Evolutionary conservation across 2,329 filamentous ascomycete genomes (phyloP), one percentile per base, ranked within the genome.

Genomic region (Gremmenia infestans): DNA sequence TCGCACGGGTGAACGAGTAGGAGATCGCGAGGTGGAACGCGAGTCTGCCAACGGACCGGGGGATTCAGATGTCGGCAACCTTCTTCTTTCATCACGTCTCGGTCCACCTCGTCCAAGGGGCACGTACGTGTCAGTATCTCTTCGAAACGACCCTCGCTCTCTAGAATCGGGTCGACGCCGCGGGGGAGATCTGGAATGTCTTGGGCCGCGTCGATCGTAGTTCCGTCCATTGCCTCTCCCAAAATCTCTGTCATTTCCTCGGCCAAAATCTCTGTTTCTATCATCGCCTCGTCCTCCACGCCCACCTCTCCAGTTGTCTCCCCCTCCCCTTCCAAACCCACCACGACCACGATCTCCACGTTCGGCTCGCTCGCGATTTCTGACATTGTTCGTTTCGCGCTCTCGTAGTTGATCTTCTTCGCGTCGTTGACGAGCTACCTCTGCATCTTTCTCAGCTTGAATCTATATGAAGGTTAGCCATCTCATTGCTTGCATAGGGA

Each of bases 401-500:
- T 94, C 89, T 55, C 88, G 85, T 50, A 82, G 79, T 63, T 85
- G 81, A 57, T 88, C 81, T 54, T 87, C 82, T 67, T 93, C 88
- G 61, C 86, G 85, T 65, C 86, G 83, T 53, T 81, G 81, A 53
- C 87, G 85, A 28, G 84, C 82, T 67, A 89, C 85, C 68, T 94
- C 89, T 28, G 88, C 88, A 45, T 86, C 87, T 70, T 86, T 88
- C 64, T 94, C 91, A 37, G 90, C 88, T 68, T 95, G 87, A 51
- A 91, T 83, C 91, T 92, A 62, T 47, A 35, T 5, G 53, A n/a
- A 36, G 28, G 37, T 68, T 42, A 67, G 62, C 35, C 43, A 17
- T 22, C 22, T 22, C 22, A 12, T 12, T n/a, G 23, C 14, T 48
- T n/a, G 22, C 48, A 25, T 39, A 2, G 15, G 15, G n/a, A 42